Base-by-base conservation (phyloP, 371 early-diverging fungal species). In the Fennellomyces sp. region DNA sequence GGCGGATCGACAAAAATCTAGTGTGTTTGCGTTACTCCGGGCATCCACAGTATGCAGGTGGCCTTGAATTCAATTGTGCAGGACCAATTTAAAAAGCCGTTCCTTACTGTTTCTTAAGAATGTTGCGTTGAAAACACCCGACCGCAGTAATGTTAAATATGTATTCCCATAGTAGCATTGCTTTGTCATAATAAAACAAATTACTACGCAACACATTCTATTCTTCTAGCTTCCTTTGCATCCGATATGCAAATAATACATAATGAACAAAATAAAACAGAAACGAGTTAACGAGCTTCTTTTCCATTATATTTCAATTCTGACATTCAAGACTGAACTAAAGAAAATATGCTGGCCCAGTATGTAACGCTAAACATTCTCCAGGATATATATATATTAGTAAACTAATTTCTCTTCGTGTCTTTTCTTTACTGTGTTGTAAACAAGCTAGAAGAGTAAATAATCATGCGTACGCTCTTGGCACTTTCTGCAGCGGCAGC, bases 391-490 rank as follows among this genome's bases (percentile, higher is more conserved):
- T 25, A 45, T 25, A 21, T 33, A 33, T 33, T 13, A 33, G 35
- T 33, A 33, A 33, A 33, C 13, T 33, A 6, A 33, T 33, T 33
- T 33, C 35, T 33, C 8, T 13, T 6, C 35, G 6, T 33, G 6
- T 26, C 25, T 26, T 48, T 48, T 5, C 48, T 26, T 48, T 48
- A 6, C 48, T 31, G 15, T 28, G n/a, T 33, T n/a, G 7, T 23
- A 30, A 29, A 52, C 30, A 52, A 52, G 21, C 52, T 8, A 52
- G 13, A 33, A 50, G n/a, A 28, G 13, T 15, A 15, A 50, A 27
- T 11, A 26, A 35, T 35, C 25, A 64, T 64, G 65, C 60, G 59
- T 36, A 42, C 62, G 11, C 11, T 73, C 31, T 61, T 73, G 28
- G 53, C 63, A n/a, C 15, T 65, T 42, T 60, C 64, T 6, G 62